Base-by-base conservation (phyloP, 768 basidiomycete species). In the Lactarius tabidus region DNA sequence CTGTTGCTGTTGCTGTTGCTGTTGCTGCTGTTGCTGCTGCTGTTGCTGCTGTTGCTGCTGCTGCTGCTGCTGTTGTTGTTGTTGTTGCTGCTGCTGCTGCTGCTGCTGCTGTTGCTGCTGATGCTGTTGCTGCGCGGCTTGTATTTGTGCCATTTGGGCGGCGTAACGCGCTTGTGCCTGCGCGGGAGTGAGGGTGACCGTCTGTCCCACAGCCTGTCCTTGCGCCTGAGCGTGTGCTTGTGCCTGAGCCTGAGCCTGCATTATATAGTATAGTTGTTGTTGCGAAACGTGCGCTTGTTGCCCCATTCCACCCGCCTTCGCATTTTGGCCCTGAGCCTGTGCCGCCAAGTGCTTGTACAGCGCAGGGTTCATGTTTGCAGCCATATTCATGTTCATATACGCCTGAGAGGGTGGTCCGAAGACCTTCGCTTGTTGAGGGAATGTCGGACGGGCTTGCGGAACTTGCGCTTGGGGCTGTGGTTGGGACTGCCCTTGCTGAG, bases 401-500 rank as follows among this genome's bases (percentile, higher is more conserved):
- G 38, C 14, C 36, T 52, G 51, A 12, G 23, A 9, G 9, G 56
- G 57, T 7, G 63, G 38, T 31, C 6, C 43, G 31, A 55, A 28
- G 15, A 26, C 60, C 56, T 66, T 62, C 39, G 51, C 48, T 29
- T 52, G 60, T 43, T 41, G 65, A 9, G 56, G 31, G 38, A 62
- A 58, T 23, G 39, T 7, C 5, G 55, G 29, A 54, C 65, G 60
- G 20, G 57, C 10, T 59, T 66, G 65, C 56, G 57, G 65, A 6
- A 36, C 35, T 38, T 60, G 64, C 20, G 29, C 41, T 35, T 38
- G 59, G n/a, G 48, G 36, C 38, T 66, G 65, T 18, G 65, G 77
- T 14, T 79, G 79, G 8, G 77, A 69, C 1, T 75, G 71, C 38
- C 77, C 74, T 65, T 77, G 77, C 5, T 71, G 68, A 28, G 73